Conservation (phyloP, 2,329 filamentous ascomycete genomes). For the Seiridium unicorne region DNA sequence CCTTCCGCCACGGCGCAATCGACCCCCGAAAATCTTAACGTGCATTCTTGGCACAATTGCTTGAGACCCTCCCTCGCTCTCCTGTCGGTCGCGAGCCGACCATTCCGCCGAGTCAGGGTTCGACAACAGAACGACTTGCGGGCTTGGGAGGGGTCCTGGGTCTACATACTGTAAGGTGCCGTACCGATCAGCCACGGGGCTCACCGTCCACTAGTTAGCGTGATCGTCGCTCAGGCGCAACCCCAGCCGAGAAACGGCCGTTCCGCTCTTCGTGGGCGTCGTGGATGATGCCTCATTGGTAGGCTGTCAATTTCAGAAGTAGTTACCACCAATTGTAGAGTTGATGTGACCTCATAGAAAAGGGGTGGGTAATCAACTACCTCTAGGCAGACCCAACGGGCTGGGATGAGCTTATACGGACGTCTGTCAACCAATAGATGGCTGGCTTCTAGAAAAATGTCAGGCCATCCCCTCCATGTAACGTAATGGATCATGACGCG, state of each 20-base stretch:
- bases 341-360: neutral
- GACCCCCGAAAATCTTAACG: too few species aligned
- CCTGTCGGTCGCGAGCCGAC: neutral
- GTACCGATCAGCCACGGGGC: neutral
- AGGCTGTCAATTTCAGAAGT: neutral
- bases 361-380: neutral
- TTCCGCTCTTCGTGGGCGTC: neutral
- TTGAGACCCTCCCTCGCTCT: neutral
- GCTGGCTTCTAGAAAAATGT: neutral
- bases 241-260: slow-evolving; percentile 5
- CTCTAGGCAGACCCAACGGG: neutral
- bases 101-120: neutral
- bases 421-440: neutral
- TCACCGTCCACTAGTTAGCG: neutral
- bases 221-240: neutral
- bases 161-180: neutral
- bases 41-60: neutral
- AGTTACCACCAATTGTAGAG: too few species aligned
- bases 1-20: too few species aligned
- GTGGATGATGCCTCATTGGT: neutral
- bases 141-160: too few species aligned
- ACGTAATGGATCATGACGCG: neutral
- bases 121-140: too few species aligned
- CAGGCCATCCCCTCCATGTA: neutral
- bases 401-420: neutral